phyloP scores from a whole-genome alignment of 345 rosid species.

The Odontarrhena argentea region DNA sequence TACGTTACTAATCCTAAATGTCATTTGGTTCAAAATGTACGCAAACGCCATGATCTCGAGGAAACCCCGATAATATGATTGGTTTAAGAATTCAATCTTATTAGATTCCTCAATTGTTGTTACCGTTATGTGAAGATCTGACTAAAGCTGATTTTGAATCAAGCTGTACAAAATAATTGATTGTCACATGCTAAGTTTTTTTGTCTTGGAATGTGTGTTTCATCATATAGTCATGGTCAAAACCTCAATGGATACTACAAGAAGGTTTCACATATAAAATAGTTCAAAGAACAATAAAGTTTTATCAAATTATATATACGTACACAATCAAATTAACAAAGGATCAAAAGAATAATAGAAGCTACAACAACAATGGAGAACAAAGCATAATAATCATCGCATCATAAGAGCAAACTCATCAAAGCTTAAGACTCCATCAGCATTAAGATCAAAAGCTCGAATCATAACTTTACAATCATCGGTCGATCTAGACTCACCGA shows the following conservation, averaged over 20 bases:
- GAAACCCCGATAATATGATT: neutral
- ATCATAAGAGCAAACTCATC: slow-evolving; percentile 73
- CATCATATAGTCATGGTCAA: neutral
- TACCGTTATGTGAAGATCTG: slow-evolving; percentile 20
- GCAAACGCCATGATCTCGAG: too few species aligned
- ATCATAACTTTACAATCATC: slow-evolving; percentile 67
- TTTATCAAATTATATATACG: neutral
- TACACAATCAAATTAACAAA: too few species aligned
- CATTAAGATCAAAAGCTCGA: slow-evolving; percentile 60
- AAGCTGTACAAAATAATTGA: slow-evolving; percentile 3
- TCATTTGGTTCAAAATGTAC: too few species aligned
- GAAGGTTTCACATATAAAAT: neutral
- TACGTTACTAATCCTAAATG: too few species aligned
- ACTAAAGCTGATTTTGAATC: slow-evolving; percentile 2
- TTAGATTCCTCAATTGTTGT: slow-evolving; percentile 21
- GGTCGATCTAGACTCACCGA: slow-evolving; percentile 53
- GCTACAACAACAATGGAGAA: too few species aligned
- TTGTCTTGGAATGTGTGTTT: slow-evolving; percentile 10
- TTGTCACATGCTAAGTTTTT: slow-evolving; percentile 2
- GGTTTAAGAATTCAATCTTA: neutral
- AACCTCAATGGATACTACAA: slow-evolving; percentile 2
- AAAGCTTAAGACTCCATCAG: slow-evolving; percentile 70
- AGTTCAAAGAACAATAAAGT: slow-evolving; percentile 5
- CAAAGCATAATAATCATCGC: slow-evolving; percentile 8
- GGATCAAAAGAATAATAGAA: too few species aligned